Conservation (phyloP, 208 protist genomes). For the Trypanosoma caninum region DNA sequence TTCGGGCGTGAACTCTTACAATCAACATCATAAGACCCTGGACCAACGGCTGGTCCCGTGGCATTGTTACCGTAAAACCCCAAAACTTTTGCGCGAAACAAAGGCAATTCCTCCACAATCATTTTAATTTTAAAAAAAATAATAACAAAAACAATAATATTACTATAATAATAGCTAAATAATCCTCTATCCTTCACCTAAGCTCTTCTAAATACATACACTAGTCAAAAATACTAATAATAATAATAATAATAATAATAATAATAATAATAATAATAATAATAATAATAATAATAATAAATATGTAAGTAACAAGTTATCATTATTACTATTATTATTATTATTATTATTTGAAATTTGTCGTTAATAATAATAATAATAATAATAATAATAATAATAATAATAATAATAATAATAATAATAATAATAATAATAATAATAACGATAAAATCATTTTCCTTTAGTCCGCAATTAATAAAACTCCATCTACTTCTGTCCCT, state of each 20-base stretch:
- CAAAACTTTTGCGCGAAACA: slow-evolving; percentile 63
- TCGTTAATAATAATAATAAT: no score
- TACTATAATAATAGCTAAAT: background rate
- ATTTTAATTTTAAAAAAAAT: slow-evolving; percentile 12
- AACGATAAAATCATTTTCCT: slow-evolving; percentile 4
- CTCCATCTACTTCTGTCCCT: background rate
- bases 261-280: slow-evolving; percentile 12
- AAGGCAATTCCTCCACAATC: slow-evolving; percentile 65
- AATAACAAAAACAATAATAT: slow-evolving; percentile 5
- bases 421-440: slow-evolving; percentile 14
- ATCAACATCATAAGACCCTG: slow-evolving; percentile 67
- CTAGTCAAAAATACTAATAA: no score
- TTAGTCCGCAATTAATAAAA: no score
- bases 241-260: slow-evolving; percentile 18
- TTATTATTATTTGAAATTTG: no score
- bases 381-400: no score
- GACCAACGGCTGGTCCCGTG: slow-evolving; percentile 62
- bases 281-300: slow-evolving; percentile 1
- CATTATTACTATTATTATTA: no score
- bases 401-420: no score
- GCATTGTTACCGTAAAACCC: slow-evolving; percentile 20
- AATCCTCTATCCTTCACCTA: background rate
- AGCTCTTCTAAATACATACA: background rate
- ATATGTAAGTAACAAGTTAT: no score
- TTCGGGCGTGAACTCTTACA: slow-evolving; percentile 15